Conservation (phyloP, 2,329 filamentous ascomycete species). For the Dothistroma pini region DNA sequence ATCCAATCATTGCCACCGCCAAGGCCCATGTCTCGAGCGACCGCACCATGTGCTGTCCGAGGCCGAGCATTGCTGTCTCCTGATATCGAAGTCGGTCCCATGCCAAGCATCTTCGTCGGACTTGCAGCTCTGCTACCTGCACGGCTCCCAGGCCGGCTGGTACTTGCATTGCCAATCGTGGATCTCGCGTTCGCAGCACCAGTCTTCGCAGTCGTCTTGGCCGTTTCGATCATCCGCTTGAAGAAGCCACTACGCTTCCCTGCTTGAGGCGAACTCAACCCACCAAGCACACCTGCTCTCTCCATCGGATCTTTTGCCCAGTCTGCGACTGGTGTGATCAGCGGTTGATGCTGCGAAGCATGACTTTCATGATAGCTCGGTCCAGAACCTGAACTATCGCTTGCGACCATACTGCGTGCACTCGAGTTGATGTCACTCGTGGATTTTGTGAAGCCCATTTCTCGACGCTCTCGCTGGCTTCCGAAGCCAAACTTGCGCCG, state of each 20-base stretch:
- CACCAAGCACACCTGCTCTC: conserved; percentile 67
- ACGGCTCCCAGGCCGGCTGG: conserved; percentile 32
- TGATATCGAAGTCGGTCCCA: conserved; percentile 52
- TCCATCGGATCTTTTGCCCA: conserved; percentile 60
- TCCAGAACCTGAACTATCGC: conserved; percentile 44
- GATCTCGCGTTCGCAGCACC: conserved; percentile 85
- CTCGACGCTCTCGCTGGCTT: conserved; percentile 34
- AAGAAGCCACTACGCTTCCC: conserved; percentile 83
- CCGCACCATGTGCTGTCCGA: conserved; percentile 29
- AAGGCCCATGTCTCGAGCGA: conserved; percentile 68
- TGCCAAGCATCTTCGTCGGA: conserved; percentile 43
- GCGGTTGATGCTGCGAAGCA: conserved; percentile 52
- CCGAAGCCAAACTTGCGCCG: conserved; percentile 60
- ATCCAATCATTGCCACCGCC: conserved; percentile 77
- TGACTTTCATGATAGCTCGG: conserved; percentile 81
- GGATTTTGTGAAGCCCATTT: conserved; percentile 24
- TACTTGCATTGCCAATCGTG: conserved; percentile 65
- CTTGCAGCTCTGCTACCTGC: conserved; percentile 43
- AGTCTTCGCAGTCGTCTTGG: conserved; percentile 69
- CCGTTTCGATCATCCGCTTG: conserved; percentile 90
- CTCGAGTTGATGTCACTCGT: conserved; percentile 29
- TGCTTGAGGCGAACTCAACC: conserved; percentile 68
- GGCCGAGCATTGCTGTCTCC: conserved; percentile 42
- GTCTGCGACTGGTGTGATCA: conserved; percentile 63
- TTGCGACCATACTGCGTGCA: conserved; percentile 49